Conservation (phyloP, 768 basidiomycete species). For the Suillus plorans region DNA sequence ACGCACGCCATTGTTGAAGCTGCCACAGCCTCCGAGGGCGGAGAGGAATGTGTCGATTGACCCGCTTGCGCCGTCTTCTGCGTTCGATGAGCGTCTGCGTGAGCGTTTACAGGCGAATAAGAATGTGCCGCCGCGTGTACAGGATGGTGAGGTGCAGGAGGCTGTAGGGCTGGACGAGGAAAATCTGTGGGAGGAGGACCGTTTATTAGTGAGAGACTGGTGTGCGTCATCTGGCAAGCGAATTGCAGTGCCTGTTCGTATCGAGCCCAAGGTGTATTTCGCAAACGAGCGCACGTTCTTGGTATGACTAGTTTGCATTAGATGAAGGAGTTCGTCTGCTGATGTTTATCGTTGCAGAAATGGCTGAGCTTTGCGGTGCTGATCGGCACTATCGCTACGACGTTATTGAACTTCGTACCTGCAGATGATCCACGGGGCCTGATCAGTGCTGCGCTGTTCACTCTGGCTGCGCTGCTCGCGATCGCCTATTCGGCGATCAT, state of each 20-base stretch:
- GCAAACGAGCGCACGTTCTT: conserved; percentile 94
- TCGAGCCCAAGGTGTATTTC: conserved; percentile 98
- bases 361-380: conserved; percentile 89
- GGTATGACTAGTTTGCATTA: conserved; percentile 46
- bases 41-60: conserved; percentile 64
- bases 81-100: conserved; percentile 83
- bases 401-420: conserved; percentile 82
- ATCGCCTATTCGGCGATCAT: conserved; percentile 85
- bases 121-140: conserved; percentile 18
- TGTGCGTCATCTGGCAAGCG: conserved; percentile 82
- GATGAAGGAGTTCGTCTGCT: conserved; percentile 2
- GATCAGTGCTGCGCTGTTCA: conserved; percentile 87
- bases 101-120: conserved; percentile 51
- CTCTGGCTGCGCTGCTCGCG: conserved; percentile 81
- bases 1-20: conserved; percentile 39
- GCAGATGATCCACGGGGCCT: conserved; percentile 74
- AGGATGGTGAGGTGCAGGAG: conserved; percentile 21
- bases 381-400: conserved; percentile 86
- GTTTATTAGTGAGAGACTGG: conserved; percentile 66
- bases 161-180: conserved; percentile 38
- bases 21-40: conserved; percentile 20
- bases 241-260: conserved; percentile 91
- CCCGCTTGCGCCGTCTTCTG: conserved; percentile 79
- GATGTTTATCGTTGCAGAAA: conserved; percentile 48
- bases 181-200: conserved; percentile 43